phyloP scores from a whole-genome alignment of 345 rosid species.

The Xanthoceras sorbifolium region DNA sequence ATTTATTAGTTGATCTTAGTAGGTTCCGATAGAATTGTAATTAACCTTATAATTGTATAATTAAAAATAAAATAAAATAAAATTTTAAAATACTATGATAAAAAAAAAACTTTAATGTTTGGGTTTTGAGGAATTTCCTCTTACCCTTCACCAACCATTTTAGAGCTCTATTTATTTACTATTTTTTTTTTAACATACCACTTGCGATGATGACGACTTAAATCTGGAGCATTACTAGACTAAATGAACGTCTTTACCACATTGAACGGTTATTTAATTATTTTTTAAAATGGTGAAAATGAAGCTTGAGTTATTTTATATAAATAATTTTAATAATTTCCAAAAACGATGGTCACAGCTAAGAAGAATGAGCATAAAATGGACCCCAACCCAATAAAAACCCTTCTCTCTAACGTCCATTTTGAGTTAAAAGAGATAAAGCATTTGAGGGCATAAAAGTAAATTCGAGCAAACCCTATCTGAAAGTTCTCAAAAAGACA shows the following conservation, averaged over 20 bases:
- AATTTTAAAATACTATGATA: background rate
- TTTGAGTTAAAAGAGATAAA: background rate
- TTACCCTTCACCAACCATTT: background rate
- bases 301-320: background rate
- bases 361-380: background rate
- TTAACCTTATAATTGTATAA: too few relatives aligned
- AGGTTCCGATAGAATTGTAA: too few relatives aligned
- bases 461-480: background rate
- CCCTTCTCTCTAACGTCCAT: background rate
- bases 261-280: too few relatives aligned
- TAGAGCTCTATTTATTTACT: background rate
- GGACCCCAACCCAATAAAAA: conserved; percentile 11
- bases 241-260: too few relatives aligned
- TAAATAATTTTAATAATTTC: background rate
- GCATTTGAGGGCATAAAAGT: background rate
- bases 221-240: too few relatives aligned
- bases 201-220: too few relatives aligned
- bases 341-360: background rate
- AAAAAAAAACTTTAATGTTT: background rate
- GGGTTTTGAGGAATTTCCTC: background rate
- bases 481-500: background rate
- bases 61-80: too few relatives aligned
- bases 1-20: too few relatives aligned
- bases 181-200: background rate
- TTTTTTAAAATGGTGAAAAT: background rate